Evolutionary conservation across 208 protist species (phyloP), one percentile per base, ranked within the genome.

Genomic region (Trypanosoma boissoni): DNA sequence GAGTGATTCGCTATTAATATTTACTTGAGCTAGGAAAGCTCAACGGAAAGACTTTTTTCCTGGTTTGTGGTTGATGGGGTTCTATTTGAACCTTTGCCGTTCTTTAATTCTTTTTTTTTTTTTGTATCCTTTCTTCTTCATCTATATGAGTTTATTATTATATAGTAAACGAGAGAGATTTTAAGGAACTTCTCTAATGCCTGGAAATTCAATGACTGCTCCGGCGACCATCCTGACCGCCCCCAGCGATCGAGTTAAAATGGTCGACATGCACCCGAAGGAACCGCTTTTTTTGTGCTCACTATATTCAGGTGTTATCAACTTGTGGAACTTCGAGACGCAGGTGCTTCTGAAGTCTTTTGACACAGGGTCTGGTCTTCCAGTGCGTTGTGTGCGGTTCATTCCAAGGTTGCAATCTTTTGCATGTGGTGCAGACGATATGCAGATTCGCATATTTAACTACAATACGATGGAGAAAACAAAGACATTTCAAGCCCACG

Each of bases 381-480:
- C 97, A 21, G 92, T 99, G 16, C 86, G 98, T 21, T 91, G 91
- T 29, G 96, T 86, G 6, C 88, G 94, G 31, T 99, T 99, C 70
- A 97, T 99, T 53, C 72, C 92, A 7, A 76, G 96, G 6, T 95
- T 99, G 77, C 90, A 99, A 64, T 98, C 96, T 72, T 93, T 99
- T 49, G 77, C 98, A 16, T 93, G 90, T 37, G 98, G 98, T 37
- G 78, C 93, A 2, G 98, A 99, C 68, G 97, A 99, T 65, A 91
- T 90, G 75, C 62, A 86, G 39, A 58, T 98, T 29, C 84, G 95
- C 24, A 94, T 99, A 39, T 99, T 97, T 80, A 99, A 99, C 80
- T 99, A 99, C 84, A 98, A 99, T 84, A 99, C 98, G 18, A 98
- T 98, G 86, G 97, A 99, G 71, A 98, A 97, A 64, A 95, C 98